Evolutionary conservation across 2,329 filamentous ascomycete genomes (phyloP), one percentile per base, ranked within the genome.

Genomic region (Thermochaetoides dissita): DNA sequence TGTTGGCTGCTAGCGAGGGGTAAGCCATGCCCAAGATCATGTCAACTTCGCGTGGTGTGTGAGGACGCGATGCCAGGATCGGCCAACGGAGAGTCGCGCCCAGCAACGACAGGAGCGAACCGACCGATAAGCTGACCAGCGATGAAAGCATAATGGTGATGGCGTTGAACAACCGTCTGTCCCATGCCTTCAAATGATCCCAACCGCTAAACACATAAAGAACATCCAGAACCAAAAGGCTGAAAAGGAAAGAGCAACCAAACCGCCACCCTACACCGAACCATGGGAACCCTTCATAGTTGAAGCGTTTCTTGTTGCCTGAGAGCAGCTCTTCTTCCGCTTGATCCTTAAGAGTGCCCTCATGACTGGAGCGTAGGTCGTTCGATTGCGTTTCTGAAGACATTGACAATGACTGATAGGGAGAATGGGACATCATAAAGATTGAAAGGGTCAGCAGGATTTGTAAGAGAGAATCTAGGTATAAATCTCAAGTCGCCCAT

Each of bases 101-200:
- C 10, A 46, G 17, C 24, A 46, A 34, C 7, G 30, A 35, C 8
- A 46, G 34, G 34, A 46, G 33, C 7, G 44, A 43, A 24, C 44
- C 44, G 9, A 46, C 12, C n/a, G 40, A 39, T 29, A 46, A 40
- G 38, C 44, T 46, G 30, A 46, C 44, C 8, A 46, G 38, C 6
- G 44, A 37, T 28, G 44, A 40, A 28, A 40, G 40, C 11, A 43
- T 24, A 11, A 46, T 40, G 30, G 36, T 36, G 30, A 46, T 37
- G 17, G 37, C 36, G 34, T 43, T 46, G 44, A 46, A 37, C 24
- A 33, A 29, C 7, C 31, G 44, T 7, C 35, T 32, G 8, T 33
- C 42, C 36, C 36, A 36, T 11, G 7, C 10, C 6, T 29, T 30
- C 8, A 43, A 28, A 4, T 17, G 9, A 7, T n/a, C 33, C n/a